phyloP scores from a whole-genome alignment of 2,329 filamentous ascomycete genomes.

The Xylariaceae sp. region DNA sequence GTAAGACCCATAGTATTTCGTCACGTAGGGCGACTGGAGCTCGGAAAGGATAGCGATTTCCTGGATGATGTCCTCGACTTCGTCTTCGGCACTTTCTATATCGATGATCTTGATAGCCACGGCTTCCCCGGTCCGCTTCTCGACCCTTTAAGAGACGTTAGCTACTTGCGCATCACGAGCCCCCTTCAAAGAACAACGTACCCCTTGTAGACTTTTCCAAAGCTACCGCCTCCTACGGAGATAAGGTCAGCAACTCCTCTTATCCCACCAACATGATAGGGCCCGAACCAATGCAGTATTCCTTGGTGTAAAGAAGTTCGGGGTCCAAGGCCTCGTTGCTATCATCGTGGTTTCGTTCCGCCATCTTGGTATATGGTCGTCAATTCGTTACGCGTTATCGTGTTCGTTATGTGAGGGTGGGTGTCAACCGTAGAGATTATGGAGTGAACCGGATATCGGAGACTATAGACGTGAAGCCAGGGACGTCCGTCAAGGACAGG shows the following conservation, averaged over 20 bases:
- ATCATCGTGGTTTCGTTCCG: slow-evolving; percentile 55
- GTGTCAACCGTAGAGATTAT: background rate
- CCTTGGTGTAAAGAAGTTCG: slow-evolving; percentile 90
- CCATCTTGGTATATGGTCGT: slow-evolving; percentile 48
- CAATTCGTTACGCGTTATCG: slow-evolving; percentile 28
- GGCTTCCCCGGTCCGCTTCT: slow-evolving; percentile 89
- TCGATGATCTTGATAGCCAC: slow-evolving; percentile 99
- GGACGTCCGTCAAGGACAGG: background rate
- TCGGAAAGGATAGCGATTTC: slow-evolving; percentile 98
- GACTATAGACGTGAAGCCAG: background rate
- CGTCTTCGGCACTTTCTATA: slow-evolving; percentile 97
- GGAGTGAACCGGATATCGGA: background rate
- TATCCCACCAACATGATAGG: slow-evolving; percentile 21
- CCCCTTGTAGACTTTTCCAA: slow-evolving; percentile 99
- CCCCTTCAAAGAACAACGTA: slow-evolving; percentile 48
- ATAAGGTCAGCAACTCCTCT: slow-evolving; percentile 37
- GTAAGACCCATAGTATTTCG: slow-evolving; percentile 97
- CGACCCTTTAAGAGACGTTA: slow-evolving; percentile 65
- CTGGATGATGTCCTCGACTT: slow-evolving; percentile 99
- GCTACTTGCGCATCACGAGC: background rate
- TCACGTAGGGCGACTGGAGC: slow-evolving; percentile 94
- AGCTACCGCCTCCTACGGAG: slow-evolving; percentile 84
- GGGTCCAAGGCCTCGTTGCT: slow-evolving; percentile 74
- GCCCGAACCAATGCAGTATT: slow-evolving; percentile 80
- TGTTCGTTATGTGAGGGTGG: slow-evolving; percentile 4